phyloP scores from a whole-genome alignment of 495 filamentous ascomycete genomes.

The Talaromyces proteolyticus region DNA sequence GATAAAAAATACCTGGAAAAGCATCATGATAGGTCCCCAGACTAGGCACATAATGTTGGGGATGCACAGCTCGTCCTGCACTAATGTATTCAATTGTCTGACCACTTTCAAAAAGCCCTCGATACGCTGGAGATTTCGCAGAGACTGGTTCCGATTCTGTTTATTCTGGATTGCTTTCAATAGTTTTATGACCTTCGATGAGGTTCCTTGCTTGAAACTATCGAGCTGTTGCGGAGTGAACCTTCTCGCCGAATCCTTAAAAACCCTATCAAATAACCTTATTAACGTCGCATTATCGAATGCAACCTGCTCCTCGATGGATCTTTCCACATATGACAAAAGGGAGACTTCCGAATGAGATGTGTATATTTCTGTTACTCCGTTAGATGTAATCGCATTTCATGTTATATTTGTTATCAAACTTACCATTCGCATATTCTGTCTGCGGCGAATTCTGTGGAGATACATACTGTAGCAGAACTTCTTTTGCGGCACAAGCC shows the following conservation, averaged over 20 bases:
- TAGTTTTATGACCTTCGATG: conserved; percentile 25
- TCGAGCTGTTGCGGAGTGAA: conserved; percentile 17
- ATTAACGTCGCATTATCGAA: too few relatives aligned
- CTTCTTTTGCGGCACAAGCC: conserved; percentile 16
- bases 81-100: conserved; percentile 19
- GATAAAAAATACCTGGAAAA: conserved; percentile 18
- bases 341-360: too few relatives aligned
- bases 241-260: conserved; percentile 19
- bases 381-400: too few relatives aligned
- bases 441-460: background rate
- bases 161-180: conserved; percentile 14
- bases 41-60: conserved; percentile 22
- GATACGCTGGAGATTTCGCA: conserved; percentile 20
- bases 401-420: too few relatives aligned
- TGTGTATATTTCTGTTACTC: too few relatives aligned
- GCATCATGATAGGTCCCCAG: conserved; percentile 18
- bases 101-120: conserved; percentile 19
- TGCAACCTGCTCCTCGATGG: too few relatives aligned
- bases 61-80: conserved; percentile 24
- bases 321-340: too few relatives aligned
- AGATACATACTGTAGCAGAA: conserved; percentile 11
- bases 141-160: conserved; percentile 4
- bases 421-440: background rate
- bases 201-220: conserved; percentile 15
- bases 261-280: conserved; percentile 6